Evolutionary conservation across 2,329 filamentous ascomycete genomes (phyloP).

Genomic region (Calycina herbarum): DNA sequence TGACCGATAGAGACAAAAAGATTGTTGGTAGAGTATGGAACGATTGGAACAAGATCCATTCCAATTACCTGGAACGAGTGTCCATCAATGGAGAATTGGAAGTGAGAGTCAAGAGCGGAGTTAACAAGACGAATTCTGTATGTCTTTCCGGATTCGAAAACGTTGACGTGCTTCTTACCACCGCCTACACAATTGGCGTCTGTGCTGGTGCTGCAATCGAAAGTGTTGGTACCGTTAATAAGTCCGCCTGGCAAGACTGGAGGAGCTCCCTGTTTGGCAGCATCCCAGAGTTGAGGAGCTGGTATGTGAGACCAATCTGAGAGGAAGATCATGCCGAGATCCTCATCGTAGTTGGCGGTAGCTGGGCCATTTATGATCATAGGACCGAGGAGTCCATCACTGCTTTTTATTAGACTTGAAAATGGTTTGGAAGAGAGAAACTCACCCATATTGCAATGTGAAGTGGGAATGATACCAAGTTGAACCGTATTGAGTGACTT

Average conservation of each 20-base stretch:
- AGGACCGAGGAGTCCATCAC: slow-evolving; percentile 49
- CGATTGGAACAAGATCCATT: slow-evolving; percentile 58
- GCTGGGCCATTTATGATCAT: slow-evolving; percentile 61
- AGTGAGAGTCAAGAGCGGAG: slow-evolving; percentile 45
- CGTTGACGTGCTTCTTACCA: slow-evolving; percentile 35
- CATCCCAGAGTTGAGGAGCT: slow-evolving; percentile 30
- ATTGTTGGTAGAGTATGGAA: slow-evolving; percentile 51
- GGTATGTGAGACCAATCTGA: slow-evolving; percentile 35
- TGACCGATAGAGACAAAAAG: slow-evolving; percentile 60
- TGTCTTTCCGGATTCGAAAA: slow-evolving; percentile 40
- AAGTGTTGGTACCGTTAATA: slow-evolving; percentile 37
- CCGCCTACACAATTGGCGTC: slow-evolving; percentile 32
- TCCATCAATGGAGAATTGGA: slow-evolving; percentile 53
- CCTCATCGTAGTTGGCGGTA: slow-evolving; percentile 57
- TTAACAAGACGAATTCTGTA: slow-evolving; percentile 48
- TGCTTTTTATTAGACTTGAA: slow-evolving; percentile 26
- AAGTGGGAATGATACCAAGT: slow-evolving; percentile 38
- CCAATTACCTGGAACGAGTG: slow-evolving; percentile 59
- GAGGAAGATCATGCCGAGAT: slow-evolving; percentile 35
- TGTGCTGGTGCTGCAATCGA: slow-evolving; percentile 23
- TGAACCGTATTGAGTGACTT: slow-evolving; percentile 36
- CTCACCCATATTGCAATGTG: slow-evolving; percentile 33
- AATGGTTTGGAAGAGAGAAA: not conserved
- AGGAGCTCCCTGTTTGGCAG: slow-evolving; percentile 27
- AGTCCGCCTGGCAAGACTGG: slow-evolving; percentile 33